Conservation (phyloP, 768 basidiomycete species). For the Mycena belliarum region DNA sequence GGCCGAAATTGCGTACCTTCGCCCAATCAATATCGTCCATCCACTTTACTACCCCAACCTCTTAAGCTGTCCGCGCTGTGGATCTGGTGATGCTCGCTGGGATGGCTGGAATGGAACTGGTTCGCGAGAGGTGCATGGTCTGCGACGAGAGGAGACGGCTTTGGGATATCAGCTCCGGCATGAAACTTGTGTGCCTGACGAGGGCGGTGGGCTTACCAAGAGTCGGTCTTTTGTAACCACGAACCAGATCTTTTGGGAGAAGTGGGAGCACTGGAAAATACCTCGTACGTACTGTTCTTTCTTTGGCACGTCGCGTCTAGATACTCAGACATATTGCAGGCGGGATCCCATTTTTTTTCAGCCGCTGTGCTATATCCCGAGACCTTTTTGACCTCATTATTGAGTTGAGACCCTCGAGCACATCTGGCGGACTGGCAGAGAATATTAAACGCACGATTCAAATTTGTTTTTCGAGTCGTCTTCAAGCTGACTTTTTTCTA, state of each 20-base stretch:
- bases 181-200: constrained; percentile 14
- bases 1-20: constrained; percentile 20
- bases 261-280: constrained; percentile 23
- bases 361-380: neutral
- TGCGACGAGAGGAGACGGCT: constrained; percentile 16
- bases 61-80: constrained; percentile 22
- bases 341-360: neutral
- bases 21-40: constrained; percentile 24
- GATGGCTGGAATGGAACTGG: neutral
- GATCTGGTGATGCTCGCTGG: neutral
- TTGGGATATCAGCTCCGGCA: constrained; percentile 21
- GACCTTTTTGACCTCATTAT: neutral
- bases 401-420: neutral
- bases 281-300: constrained; percentile 11
- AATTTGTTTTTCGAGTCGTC: no score
- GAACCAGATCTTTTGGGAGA: constrained; percentile 21
- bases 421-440: neutral
- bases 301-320: no score
- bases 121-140: constrained; percentile 24
- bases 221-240: constrained; percentile 18
- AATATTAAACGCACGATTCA: neutral
- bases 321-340: neutral
- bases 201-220: neutral
- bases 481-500: no score
- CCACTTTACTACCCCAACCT: constrained; percentile 21